Percentiles rank a stretch among this genome's conserved stretches.
phyloP scores from a whole-genome alignment of 2,329 filamentous ascomycete genomes.

The Phialemonium atrogriseum region DNA sequence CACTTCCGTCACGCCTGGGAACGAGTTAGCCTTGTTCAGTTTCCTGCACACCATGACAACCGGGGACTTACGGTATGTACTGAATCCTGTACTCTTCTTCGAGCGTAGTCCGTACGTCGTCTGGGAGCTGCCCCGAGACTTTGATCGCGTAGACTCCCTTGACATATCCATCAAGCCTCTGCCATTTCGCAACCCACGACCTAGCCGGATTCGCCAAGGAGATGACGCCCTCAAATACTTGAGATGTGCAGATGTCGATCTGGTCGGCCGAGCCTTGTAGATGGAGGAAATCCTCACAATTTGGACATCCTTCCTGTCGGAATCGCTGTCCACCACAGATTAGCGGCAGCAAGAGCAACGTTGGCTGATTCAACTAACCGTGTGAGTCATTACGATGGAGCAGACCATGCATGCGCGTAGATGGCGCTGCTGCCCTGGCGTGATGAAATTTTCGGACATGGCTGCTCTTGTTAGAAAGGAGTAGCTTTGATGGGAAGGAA shows the following conservation, averaged over 20 bases:
- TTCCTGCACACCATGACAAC: conserved; percentile 13
- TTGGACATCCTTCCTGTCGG: conserved; percentile 80
- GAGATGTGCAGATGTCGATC: conserved; percentile 88
- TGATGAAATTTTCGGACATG: conserved; percentile 56
- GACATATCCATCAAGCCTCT: conserved; percentile 82
- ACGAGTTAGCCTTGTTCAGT: conserved; percentile 5
- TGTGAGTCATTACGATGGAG: conserved; percentile 80
- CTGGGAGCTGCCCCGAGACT: conserved; percentile 72
- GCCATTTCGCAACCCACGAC: conserved; percentile 97
- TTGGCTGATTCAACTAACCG: conserved; percentile 37
- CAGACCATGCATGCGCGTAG: conserved; percentile 98
- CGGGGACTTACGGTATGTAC: conserved; percentile 53
- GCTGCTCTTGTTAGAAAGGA: no score
- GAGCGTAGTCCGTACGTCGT: conserved; percentile 52
- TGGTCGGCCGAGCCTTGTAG: conserved; percentile 70
- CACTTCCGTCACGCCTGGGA: conserved; percentile 47
- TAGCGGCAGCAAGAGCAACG: background rate
- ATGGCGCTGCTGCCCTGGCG: conserved; percentile 70
- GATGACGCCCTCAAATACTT: conserved; percentile 91
- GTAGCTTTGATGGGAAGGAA: background rate
- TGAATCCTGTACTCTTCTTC: conserved; percentile 56
- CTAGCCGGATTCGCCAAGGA: conserved; percentile 71
- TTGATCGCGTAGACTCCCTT: conserved; percentile 90
- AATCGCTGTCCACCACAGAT: conserved; percentile 55
- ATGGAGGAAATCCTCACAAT: conserved; percentile 89